phyloP scores from a whole-genome alignment of 768 basidiomycete genomes.

The Lactarius sanguifluus region DNA sequence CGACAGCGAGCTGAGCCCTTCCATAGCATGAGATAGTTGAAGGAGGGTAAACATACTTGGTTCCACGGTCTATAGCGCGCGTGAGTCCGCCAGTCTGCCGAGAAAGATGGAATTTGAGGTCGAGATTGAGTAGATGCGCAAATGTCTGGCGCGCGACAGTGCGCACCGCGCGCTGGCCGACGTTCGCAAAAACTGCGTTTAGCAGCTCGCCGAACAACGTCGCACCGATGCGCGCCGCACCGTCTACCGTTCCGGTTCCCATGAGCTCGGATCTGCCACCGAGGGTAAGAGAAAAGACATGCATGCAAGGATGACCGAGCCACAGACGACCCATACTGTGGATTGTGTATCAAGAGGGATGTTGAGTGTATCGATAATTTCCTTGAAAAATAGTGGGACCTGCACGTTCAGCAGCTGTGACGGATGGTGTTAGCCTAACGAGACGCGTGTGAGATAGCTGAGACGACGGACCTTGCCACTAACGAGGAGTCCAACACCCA shows the following conservation, averaged over 20 bases:
- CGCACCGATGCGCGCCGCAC: conserved; percentile 84
- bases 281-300: conserved; percentile 37
- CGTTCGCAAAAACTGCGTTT: conserved; percentile 94
- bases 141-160: conserved; percentile 96
- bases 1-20: neutral
- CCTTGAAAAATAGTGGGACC: conserved; percentile 96
- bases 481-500: conserved; percentile 79
- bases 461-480: conserved; percentile 74
- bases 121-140: conserved; percentile 86
- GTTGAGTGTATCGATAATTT: conserved; percentile 86
- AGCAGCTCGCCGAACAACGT: conserved; percentile 88
- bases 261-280: too few species aligned
- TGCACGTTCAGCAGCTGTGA: conserved; percentile 89
- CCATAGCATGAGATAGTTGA: neutral
- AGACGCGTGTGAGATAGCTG: neutral
- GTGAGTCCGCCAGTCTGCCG: conserved; percentile 96
- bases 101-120: conserved; percentile 88
- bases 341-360: conserved; percentile 69
- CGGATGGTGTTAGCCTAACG: neutral
- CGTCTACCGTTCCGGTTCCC: conserved; percentile 54
- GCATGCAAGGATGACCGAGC: conserved; percentile 92
- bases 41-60: conserved; percentile 62
- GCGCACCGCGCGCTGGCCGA: conserved; percentile 91
- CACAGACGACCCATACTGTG: conserved; percentile 90
- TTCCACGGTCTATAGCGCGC: conserved; percentile 94